Percentiles rank a stretch among this genome's conserved stretches.
Evolutionary conservation across 2,329 filamentous ascomycete genomes (phyloP).

Genomic region (Aspergillus sp.): DNA sequence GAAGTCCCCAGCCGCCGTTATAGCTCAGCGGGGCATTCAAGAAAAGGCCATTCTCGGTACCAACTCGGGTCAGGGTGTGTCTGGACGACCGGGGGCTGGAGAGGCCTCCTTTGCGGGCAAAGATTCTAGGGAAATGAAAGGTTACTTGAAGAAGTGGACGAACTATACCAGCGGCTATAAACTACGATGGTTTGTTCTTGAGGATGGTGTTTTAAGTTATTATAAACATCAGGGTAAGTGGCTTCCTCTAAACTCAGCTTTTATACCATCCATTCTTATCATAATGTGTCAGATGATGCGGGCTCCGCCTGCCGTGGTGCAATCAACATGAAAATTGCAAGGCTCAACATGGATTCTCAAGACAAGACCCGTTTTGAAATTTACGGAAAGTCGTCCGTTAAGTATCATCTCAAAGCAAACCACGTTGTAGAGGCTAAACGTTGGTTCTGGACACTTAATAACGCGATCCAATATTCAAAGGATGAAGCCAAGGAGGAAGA

Average conservation of each 20-base stretch:
- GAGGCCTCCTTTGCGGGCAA: conserved; percentile 67
- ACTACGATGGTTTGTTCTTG: conserved; percentile 93
- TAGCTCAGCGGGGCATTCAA: conserved; percentile 91
- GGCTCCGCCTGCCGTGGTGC: conserved; percentile 94
- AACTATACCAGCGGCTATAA: conserved; percentile 98
- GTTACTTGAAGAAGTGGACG: conserved; percentile 98
- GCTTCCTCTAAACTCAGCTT: not conserved
- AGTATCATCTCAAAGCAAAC: conserved; percentile 96
- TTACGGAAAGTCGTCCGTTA: conserved; percentile 95
- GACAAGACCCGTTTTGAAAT: conserved; percentile 99
- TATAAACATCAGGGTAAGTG: conserved; percentile 83
- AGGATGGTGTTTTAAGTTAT: conserved; percentile 96
- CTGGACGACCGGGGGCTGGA: conserved; percentile 41
- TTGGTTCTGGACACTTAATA: conserved; percentile 99
- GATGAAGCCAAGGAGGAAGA: conserved; percentile 94
- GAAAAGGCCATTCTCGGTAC: conserved; percentile 94
- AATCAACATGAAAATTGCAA: conserved; percentile 98
- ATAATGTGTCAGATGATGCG: conserved; percentile 66
- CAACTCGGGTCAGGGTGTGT: conserved; percentile 58
- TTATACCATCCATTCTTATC: conserved; percentile 17
- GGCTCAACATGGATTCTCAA: conserved; percentile 90
- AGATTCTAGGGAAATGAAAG: conserved; percentile 95
- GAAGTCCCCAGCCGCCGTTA: conserved; percentile 88
- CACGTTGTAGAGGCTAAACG: conserved; percentile 97
- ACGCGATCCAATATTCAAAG: conserved; percentile 97